A percentile compares a stretch with the other conserved stretches of the same genome.
phyloP scores from a whole-genome alignment of 495 filamentous ascomycete genomes.

The Penicillium mononematosum region DNA sequence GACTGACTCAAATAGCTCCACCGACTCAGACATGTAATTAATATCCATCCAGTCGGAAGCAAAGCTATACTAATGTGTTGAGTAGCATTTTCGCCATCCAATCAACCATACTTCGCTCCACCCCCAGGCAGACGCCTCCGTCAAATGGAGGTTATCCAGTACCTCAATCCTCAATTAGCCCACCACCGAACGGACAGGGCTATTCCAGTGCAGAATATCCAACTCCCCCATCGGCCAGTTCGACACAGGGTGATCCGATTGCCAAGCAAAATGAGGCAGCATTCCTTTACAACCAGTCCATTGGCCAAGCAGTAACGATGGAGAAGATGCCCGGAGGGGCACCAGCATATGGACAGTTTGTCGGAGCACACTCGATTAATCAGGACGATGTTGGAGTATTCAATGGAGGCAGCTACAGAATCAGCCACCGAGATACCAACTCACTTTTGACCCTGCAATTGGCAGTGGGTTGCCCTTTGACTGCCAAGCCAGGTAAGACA shows the following conservation, averaged over 20 bases:
- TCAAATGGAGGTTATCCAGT: no score
- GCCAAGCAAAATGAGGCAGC: background rate
- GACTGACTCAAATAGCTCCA: no score
- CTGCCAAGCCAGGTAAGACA: conserved; percentile 69
- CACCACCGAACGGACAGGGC: no score
- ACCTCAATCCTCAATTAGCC: no score
- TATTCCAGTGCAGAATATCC: conserved; percentile 14
- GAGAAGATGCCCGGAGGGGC: conserved; percentile 45
- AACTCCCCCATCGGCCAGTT: conserved; percentile 21
- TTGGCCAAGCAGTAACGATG: conserved; percentile 9
- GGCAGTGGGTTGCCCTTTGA: conserved; percentile 82
- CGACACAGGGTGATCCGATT: background rate
- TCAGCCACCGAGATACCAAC: conserved; percentile 91
- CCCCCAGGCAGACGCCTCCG: no score
- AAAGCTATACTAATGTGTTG: no score
- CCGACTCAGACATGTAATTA: no score
- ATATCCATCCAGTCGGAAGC: no score
- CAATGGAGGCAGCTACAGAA: conserved; percentile 90
- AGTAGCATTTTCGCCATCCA: no score
- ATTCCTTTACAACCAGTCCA: background rate
- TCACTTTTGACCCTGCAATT: conserved; percentile 85
- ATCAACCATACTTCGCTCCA: no score
- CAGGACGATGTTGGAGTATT: conserved; percentile 88
- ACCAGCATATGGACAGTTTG: conserved; percentile 53
- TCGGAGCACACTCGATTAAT: conserved; percentile 54